These are phyloP conservation scores for Moniliophthora roreri DNA, from an alignment of 1,284 basidiomycete genomes.

Conservation along the genomic window DNA sequence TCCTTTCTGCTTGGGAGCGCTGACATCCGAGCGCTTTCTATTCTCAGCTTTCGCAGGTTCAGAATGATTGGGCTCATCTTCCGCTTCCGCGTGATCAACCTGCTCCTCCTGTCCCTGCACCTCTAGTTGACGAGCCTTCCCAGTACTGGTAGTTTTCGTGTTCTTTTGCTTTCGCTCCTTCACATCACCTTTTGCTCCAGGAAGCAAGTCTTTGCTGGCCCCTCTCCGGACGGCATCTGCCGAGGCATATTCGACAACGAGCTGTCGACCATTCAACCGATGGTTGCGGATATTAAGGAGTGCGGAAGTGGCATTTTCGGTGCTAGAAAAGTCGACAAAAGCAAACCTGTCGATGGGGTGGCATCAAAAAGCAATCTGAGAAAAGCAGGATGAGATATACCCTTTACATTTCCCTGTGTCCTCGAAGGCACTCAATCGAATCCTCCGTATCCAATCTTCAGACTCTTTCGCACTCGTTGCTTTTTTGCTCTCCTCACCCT, in stretches of 20 bases:
- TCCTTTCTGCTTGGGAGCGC: slow-evolving; percentile 9
- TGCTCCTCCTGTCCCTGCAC: not conserved
- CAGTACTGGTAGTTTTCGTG: not conserved
- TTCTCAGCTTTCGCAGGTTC: not conserved
- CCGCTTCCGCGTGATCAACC: not conserved
- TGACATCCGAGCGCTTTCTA: not conserved
- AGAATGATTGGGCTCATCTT: not conserved
- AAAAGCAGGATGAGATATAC: slow-evolving; percentile 37
- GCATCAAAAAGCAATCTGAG: slow-evolving; percentile 9
- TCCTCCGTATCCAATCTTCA: slow-evolving; percentile 78
- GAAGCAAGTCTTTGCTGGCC: slow-evolving; percentile 28
- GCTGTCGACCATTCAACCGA: slow-evolving; percentile 77
- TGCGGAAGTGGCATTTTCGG: slow-evolving; percentile 78
- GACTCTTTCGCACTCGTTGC: slow-evolving; percentile 28
- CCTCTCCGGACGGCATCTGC: slow-evolving; percentile 82
- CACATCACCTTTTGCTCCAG: slow-evolving; percentile 20
- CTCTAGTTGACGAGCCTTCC: not conserved
- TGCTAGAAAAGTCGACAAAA: slow-evolving; percentile 88
- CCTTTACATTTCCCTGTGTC: slow-evolving; percentile 95
- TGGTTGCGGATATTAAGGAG: slow-evolving; percentile 87
- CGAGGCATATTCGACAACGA: slow-evolving; percentile 89
- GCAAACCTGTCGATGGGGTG: too few species aligned
- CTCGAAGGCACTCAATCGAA: slow-evolving; percentile 94
- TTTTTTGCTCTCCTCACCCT: slow-evolving; percentile 27
- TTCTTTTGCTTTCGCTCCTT: slow-evolving; percentile 9